Percentiles rank a stretch among this genome's conserved stretches.
phyloP scores from a whole-genome alignment of 202 grass and related monocot species.

The Panicum virgatum region DNA sequence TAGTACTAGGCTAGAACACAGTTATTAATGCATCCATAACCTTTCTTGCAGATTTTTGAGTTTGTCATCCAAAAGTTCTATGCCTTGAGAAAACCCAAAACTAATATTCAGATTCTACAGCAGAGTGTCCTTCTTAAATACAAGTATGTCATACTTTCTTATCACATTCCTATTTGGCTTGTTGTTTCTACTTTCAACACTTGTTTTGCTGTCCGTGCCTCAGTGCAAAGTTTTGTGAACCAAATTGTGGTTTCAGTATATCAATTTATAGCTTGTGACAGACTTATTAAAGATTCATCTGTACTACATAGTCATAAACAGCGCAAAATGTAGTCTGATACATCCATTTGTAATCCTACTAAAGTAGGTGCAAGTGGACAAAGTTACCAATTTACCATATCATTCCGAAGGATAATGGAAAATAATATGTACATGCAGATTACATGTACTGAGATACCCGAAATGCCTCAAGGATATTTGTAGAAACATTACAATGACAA shows the following conservation, averaged over 20 bases:
- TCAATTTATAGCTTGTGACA: neutral
- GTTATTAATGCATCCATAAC: constrained; percentile 34
- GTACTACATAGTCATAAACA: constrained; percentile 1
- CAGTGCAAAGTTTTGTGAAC: neutral
- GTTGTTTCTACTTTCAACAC: neutral
- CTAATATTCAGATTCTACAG: constrained; percentile 99
- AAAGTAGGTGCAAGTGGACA: neutral
- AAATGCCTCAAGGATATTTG: neutral
- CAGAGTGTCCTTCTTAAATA: constrained; percentile 95
- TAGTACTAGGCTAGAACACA: constrained; percentile 17
- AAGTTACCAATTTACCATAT: neutral
- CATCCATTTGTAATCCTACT: neutral
- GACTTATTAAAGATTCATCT: constrained; percentile 1
- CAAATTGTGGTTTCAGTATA: neutral
- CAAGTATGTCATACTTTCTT: constrained; percentile 68
- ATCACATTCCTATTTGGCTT: neutral
- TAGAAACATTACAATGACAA: neutral
- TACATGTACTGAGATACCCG: neutral
- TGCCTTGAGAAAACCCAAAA: constrained; percentile 98
- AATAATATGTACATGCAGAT: neutral
- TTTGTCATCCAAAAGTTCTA: constrained; percentile 97
- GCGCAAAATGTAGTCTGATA: neutral
- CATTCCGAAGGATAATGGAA: constrained; percentile 5
- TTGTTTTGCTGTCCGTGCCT: neutral
- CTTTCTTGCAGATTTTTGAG: constrained; percentile 88